phyloP scores from a whole-genome alignment of 805 yeast species.

The Candida sanyiensis region DNA sequence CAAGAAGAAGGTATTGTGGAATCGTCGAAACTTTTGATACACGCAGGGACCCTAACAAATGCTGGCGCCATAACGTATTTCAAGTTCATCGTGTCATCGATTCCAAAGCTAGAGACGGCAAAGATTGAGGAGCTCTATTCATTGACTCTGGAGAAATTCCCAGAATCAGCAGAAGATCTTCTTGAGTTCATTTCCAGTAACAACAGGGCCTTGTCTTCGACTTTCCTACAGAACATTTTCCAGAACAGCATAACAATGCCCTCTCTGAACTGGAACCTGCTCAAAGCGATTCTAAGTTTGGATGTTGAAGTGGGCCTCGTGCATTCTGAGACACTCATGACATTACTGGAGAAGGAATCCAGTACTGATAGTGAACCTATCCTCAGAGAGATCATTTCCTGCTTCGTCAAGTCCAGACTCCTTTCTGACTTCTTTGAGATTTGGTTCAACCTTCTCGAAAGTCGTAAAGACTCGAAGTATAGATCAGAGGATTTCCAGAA shows the following conservation, averaged over 20 bases:
- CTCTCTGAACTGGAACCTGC: constrained; percentile 41
- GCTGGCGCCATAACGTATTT: constrained; percentile 27
- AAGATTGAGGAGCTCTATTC: constrained; percentile 45
- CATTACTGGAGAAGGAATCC: constrained; percentile 9
- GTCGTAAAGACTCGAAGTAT: constrained; percentile 12
- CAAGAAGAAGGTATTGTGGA: constrained; percentile 21
- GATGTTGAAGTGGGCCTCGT: constrained; percentile 56
- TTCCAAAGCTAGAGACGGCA: constrained; percentile 27
- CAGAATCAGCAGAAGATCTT: constrained; percentile 36
- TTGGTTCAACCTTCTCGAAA: constrained; percentile 32
- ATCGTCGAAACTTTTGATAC: constrained; percentile 30
- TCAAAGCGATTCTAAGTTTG: constrained; percentile 43
- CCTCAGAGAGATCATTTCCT: constrained; percentile 34
- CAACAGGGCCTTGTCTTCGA: constrained; percentile 48
- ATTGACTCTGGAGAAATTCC: constrained; percentile 34
- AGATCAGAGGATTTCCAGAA: constrained; percentile 27
- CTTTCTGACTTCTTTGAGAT: constrained; percentile 40
- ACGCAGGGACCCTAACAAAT: constrained; percentile 14
- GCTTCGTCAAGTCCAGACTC: constrained; percentile 56
- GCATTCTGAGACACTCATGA: constrained; percentile 32
- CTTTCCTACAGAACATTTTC: constrained; percentile 41
- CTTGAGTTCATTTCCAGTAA: constrained; percentile 42
- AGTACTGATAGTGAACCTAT: constrained; percentile 11
- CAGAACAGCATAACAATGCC: constrained; percentile 42
- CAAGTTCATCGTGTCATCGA: constrained; percentile 27